Conservation (phyloP, 306 rosid genomes). For the Purshia tridentata region DNA sequence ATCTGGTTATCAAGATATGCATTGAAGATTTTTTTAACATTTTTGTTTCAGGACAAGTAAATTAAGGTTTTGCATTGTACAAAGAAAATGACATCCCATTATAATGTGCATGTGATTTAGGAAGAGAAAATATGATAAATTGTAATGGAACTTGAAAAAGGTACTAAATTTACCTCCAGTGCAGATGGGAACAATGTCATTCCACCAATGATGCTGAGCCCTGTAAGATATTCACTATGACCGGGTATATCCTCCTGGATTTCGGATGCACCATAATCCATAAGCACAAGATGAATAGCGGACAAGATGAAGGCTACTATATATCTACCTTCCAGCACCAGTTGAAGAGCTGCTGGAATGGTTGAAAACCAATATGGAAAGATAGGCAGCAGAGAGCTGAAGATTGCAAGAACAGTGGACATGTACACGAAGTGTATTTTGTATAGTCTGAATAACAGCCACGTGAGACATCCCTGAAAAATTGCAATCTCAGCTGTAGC, state of each 20-base stretch:
- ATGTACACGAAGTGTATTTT: conserved; percentile 83
- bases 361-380: conserved; percentile 81
- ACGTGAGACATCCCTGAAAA: conserved; percentile 87
- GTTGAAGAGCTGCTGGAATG: conserved; percentile 80
- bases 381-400: conserved; percentile 77
- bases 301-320: conserved; percentile 55
- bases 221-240: conserved; percentile 83
- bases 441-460: conserved; percentile 80
- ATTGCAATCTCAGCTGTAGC: conserved; percentile 87
- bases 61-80: not conserved
- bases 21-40: not conserved
- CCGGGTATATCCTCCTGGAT: conserved; percentile 92
- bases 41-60: too few relatives aligned
- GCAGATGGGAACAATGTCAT: conserved; percentile 93
- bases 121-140: not conserved
- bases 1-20: not conserved
- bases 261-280: conserved; percentile 76
- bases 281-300: conserved; percentile 65
- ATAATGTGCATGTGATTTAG: not conserved
- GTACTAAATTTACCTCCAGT: conserved; percentile 58
- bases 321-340: conserved; percentile 79
- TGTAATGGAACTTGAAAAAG: not conserved
- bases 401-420: conserved; percentile 81
- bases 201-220: conserved; percentile 96
- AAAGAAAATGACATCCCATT: not conserved